Base-by-base conservation (phyloP, 2,329 filamentous ascomycete genomes). In the Sclerotinia glacialis region DNA sequence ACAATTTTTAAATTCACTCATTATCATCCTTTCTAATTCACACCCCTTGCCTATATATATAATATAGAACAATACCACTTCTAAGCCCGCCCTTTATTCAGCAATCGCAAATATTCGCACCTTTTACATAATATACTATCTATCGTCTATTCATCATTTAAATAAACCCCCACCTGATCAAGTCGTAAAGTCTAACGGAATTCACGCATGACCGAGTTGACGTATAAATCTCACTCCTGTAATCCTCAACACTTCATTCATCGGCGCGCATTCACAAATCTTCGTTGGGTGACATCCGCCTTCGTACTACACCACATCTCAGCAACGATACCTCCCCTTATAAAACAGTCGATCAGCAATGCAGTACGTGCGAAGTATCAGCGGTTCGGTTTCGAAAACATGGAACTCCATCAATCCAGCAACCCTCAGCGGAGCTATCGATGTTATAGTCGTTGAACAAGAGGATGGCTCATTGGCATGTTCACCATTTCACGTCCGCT, bases 381-480 rank as follows among this genome's bases (percentile, higher is more conserved):
- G 92, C 79, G 93, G 93, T 78, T 96, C 93, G 63, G 94, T 99
- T 74, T 96, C 93, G 74, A 97, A 95, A 81, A 94, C 95, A 78
- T 99, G 95, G 95, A 99, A 99, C 80, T 97, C 93, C 34, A 96
- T 99, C 83, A 99, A 99, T 79, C 95, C 95, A 61, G 93, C 95
- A 54, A 99, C 95, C 16, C 86, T 99, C 67, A 97, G 92, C 80
- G 95, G 95, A 76, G 95, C 95, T 76, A 98, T 99, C 80, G 95
- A 99, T 83, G 94, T 98, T 73, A 97, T 99, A 72, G 94, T 99
- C 65, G 93, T 99, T 67, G 93, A 99, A 79, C 93, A 96, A 73
- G 92, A 94, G 77, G 95, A 99, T 83, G 95, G 92, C 81, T 83
- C 82, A 50, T 84, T 98, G 67, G 88, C 90, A 71, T 99, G 95